Evolutionary conservation across 2,329 filamentous ascomycete genomes (phyloP).

Genomic region (Elsinoe perseae): DNA sequence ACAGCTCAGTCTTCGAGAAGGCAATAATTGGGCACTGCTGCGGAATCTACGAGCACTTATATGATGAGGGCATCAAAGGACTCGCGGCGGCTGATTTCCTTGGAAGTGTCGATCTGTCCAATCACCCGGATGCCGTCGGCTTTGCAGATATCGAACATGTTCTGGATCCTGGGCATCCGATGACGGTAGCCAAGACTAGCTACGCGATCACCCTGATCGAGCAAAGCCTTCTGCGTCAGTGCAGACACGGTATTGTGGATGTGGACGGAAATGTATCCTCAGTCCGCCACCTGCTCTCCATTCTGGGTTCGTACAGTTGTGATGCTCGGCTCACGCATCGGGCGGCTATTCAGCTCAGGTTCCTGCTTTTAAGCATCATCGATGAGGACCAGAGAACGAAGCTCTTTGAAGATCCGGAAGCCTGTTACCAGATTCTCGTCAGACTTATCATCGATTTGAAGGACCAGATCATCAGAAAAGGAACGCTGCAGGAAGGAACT

Average conservation of each 20-base stretch:
- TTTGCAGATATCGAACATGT: background rate
- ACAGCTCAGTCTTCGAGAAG: background rate
- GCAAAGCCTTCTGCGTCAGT: background rate
- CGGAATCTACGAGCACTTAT: slow-evolving; percentile 2
- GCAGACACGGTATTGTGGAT: background rate
- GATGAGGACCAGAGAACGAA: background rate
- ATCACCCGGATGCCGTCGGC: background rate
- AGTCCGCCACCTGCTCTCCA: background rate
- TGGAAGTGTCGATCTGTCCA: background rate
- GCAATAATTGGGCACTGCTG: background rate
- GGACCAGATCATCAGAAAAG: background rate
- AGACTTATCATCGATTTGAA: background rate
- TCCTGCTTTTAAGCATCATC: background rate
- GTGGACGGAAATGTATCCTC: background rate
- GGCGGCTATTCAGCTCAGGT: background rate
- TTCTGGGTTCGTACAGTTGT: background rate
- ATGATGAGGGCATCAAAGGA: background rate
- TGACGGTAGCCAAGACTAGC: background rate
- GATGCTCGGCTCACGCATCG: background rate
- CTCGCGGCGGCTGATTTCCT: background rate
- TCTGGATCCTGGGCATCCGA: background rate
- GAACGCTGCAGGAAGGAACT: too few species aligned
- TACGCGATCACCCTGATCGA: background rate
- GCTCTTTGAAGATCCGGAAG: background rate
- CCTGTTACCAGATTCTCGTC: background rate